phyloP scores from a whole-genome alignment of 768 basidiomycete genomes.

The Leccinum uliginosum region DNA sequence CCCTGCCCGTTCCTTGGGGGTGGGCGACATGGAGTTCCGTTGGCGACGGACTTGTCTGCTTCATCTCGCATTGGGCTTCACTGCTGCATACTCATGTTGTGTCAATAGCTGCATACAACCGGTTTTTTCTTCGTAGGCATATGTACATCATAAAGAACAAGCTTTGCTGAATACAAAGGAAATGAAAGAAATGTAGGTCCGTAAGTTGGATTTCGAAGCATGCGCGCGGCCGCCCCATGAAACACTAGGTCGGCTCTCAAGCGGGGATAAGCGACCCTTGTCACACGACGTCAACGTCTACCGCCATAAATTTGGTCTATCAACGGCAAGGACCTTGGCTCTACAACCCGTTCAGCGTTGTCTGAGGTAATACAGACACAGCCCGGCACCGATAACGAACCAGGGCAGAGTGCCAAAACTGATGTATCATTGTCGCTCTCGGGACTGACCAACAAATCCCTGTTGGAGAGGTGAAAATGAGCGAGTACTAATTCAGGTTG shows the following conservation, averaged over 20 bases:
- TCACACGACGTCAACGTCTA: constrained; percentile 5
- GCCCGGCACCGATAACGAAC: constrained; percentile 13
- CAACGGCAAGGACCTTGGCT: not conserved
- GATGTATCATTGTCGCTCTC: constrained; percentile 10
- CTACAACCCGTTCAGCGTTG: not conserved
- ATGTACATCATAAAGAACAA: constrained; percentile 32
- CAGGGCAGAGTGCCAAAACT: constrained; percentile 3
- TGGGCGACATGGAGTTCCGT: constrained; percentile 24
- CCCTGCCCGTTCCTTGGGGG: constrained; percentile 12
- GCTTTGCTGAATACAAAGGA: constrained; percentile 25
- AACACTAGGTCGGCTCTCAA: not conserved
- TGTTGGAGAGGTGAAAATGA: constrained; percentile 21
- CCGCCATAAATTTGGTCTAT: not conserved
- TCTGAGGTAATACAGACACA: constrained; percentile 13
- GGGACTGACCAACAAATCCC: not conserved
- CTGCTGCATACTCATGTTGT: constrained; percentile 35
- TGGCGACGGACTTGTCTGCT: constrained; percentile 22
- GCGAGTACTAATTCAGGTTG: constrained; percentile 11
- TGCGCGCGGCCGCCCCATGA: not conserved
- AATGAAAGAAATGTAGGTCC: not conserved
- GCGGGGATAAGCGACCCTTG: constrained; percentile 3
- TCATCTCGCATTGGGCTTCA: constrained; percentile 27
- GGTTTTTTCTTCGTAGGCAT: constrained; percentile 27
- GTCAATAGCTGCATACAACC: constrained; percentile 34
- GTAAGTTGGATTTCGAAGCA: not conserved